A percentile compares a stretch with the other conserved stretches of the same genome.
phyloP scores from a whole-genome alignment of 768 basidiomycete species.

The Gautieria morchelliformis region DNA sequence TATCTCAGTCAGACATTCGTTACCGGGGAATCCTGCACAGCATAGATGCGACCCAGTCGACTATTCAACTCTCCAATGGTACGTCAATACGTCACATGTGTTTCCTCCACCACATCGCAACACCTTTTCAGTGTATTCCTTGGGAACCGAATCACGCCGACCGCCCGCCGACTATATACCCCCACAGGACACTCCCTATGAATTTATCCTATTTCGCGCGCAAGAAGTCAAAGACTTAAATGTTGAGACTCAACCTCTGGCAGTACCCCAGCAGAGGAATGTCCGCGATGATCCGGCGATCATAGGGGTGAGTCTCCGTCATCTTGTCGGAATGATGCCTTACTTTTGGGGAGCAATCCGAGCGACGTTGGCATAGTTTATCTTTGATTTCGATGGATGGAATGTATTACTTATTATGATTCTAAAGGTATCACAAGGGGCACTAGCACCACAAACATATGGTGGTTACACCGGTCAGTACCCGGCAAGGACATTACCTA shows the following conservation, averaged over 20 bases:
- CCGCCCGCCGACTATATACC: constrained; percentile 73
- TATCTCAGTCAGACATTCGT: constrained; percentile 85
- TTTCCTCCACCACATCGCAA: not conserved
- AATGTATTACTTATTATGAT: constrained; percentile 1
- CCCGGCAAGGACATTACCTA: constrained; percentile 14
- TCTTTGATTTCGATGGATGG: not conserved
- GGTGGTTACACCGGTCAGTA: constrained; percentile 23
- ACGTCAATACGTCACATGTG: constrained; percentile 11
- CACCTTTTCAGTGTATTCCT: constrained; percentile 52
- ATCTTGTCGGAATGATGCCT: not conserved
- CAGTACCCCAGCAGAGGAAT: constrained; percentile 37
- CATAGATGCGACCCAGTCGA: constrained; percentile 77
- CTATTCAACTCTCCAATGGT: constrained; percentile 87
- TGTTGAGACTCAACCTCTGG: constrained; percentile 52
- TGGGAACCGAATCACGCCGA: constrained; percentile 80
- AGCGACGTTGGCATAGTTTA: not conserved
- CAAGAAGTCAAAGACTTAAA: constrained; percentile 86
- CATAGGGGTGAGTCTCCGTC: constrained; percentile 49
- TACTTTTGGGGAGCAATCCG: no score
- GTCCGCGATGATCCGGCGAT: constrained; percentile 83
- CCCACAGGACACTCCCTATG: constrained; percentile 73
- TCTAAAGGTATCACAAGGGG: constrained; percentile 33
- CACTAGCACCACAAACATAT: constrained; percentile 27
- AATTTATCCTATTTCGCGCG: constrained; percentile 86
- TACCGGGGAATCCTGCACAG: constrained; percentile 83